These are phyloP conservation scores for Epithemia pelagica DNA, from an alignment of 108 stramenopile genomes.

Conservation along the genomic window DNA sequence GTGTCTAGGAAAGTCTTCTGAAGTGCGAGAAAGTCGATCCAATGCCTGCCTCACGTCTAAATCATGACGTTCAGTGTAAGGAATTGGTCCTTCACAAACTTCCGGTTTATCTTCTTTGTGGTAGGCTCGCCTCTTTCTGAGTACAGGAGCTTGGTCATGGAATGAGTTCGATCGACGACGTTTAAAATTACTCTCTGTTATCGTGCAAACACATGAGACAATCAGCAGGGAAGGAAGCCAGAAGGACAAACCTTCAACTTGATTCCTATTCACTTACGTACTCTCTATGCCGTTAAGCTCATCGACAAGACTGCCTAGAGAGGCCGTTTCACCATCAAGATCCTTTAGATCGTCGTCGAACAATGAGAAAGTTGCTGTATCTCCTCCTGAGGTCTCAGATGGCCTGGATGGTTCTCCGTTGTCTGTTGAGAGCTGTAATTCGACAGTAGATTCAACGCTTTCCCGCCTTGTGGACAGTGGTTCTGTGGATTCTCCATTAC, in stretches of 20 bases:
- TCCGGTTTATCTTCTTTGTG: too few relatives aligned
- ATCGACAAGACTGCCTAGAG: conserved; percentile 1
- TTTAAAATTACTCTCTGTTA: neutral
- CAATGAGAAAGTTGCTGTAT: conserved; percentile 48
- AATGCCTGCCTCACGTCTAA: neutral
- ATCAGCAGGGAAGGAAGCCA: too few relatives aligned
- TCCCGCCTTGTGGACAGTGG: too few relatives aligned
- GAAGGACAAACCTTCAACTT: neutral
- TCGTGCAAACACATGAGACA: too few relatives aligned
- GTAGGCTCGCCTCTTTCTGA: too few relatives aligned
- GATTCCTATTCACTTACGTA: conserved; percentile 3
- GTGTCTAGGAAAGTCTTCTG: neutral
- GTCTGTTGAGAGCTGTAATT: neutral
- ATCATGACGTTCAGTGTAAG: neutral
- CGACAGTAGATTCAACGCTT: neutral
- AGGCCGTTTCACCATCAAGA: conserved; percentile 12
- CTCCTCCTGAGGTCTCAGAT: too few relatives aligned
- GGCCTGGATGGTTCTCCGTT: too few relatives aligned
- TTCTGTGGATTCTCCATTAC: neutral
- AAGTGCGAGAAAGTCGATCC: neutral
- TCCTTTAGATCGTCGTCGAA: conserved; percentile 33
- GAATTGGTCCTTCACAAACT: too few relatives aligned
- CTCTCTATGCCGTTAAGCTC: neutral
- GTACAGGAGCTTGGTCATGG: neutral
- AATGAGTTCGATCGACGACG: neutral